Evolutionary conservation across 225 moss, liverwort and hornwort genomes (phyloP), one percentile per base, ranked within the genome.

Genomic region (Bryum argenteum): DNA sequence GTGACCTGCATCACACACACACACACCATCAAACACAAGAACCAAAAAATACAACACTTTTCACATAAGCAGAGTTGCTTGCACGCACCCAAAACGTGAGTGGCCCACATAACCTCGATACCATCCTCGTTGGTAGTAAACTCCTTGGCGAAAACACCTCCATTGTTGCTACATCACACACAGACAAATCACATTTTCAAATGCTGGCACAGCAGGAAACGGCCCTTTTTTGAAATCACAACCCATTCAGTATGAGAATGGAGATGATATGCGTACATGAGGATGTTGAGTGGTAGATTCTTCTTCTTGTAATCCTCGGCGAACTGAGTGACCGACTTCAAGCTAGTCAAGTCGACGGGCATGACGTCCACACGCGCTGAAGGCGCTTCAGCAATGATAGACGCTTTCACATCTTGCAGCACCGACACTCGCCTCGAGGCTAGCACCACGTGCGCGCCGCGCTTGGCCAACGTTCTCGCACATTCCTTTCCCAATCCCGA

Each of bases 91-190:
- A 83, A 16, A 22, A 76, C 83, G 63, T 83, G 83, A 8, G 79
- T 79, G n/a, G 79, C 76, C 64, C 68, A 83, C 83, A 83, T 83
- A 10, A 76, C 50, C 73, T 83, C 83, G 23, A 83, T 79, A 47
- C 79, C 79, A 7, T 83, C 83, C n/a, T 76, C 60, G 2, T 75
- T 75, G 0, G 67, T 58, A 4, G 71, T 75, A 59, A 70, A 83
- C 4, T 79, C 40, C 79, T 83, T 83, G 2, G 77, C 73, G 21
- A 79, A 83, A 9, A 69, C 9, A 61, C 83, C 83, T 37, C 53
- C 79, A 61, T 83, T 83, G 44, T 83, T 83, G 40, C 79, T 83
- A 67, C n/a, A n/a, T 23, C 63, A 22, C n/a, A 22, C 6, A 53
- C 50, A 57, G 40, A 18, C 45, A 39, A 44, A 21, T 22, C 33